Evolutionary conservation across 2,329 filamentous ascomycete genomes (phyloP).

Genomic region (Thielaviopsis euricoi): DNA sequence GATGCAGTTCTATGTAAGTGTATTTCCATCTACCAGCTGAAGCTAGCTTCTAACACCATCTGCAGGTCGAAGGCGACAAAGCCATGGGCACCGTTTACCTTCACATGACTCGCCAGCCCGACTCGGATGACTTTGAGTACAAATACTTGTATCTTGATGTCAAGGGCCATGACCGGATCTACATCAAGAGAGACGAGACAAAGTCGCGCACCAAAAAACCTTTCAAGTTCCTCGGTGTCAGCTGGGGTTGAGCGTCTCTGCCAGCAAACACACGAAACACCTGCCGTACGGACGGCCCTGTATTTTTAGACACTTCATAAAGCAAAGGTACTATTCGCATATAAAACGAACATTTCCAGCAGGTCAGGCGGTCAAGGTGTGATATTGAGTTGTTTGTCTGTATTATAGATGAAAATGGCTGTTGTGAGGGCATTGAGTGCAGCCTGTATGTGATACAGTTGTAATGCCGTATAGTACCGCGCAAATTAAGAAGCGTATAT

Average conservation of each 20-base stretch:
- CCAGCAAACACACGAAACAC: too few relatives aligned
- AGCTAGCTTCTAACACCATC: constrained; percentile 9
- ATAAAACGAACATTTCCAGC: too few relatives aligned
- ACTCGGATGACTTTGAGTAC: constrained; percentile 57
- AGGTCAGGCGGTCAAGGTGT: too few relatives aligned
- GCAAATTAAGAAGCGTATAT: neutral
- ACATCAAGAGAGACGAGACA: constrained; percentile 42
- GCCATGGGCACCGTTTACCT: constrained; percentile 59
- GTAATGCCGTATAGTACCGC: too few relatives aligned
- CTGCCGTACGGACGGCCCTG: neutral
- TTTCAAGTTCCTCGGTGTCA: constrained; percentile 45
- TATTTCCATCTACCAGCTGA: neutral
- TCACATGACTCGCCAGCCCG: constrained; percentile 56
- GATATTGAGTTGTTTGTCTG: too few relatives aligned
- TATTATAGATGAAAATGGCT: too few relatives aligned
- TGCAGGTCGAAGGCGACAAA: constrained; percentile 57
- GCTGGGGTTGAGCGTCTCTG: constrained; percentile 27
- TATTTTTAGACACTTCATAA: neutral
- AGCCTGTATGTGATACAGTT: too few relatives aligned
- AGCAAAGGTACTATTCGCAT: too few relatives aligned
- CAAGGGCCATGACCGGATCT: constrained; percentile 49
- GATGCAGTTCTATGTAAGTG: constrained; percentile 67
- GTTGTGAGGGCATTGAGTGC: too few relatives aligned
- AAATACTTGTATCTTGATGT: constrained; percentile 68
- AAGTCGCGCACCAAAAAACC: constrained; percentile 21